Evolutionary conservation across 345 rosid genomes (phyloP), one percentile per base, ranked within the genome.

Genomic region (Bruguiera sexangula): DNA sequence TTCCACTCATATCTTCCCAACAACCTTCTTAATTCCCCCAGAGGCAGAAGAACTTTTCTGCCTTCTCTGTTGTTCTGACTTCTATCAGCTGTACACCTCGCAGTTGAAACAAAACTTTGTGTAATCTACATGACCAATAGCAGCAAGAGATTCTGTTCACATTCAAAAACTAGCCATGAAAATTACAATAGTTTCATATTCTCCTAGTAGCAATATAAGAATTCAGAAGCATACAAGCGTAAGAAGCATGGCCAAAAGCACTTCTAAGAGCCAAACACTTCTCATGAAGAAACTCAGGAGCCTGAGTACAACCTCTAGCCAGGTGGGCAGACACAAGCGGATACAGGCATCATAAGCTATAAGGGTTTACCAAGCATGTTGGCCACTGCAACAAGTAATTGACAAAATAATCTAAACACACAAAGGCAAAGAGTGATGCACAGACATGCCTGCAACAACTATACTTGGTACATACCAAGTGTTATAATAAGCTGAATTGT

Each of bases 281-380:
- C 66, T 94, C 90, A 34, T 82, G 81, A 67, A 94, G 84, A 86
- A 94, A 94, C 79, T 87, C 93, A 68, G 97, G 95, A 78, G 98
- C 98, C 81, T 91, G 93, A 16, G 89, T 76, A 76, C 93, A 89
- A 52, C 89, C 96, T 75, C 78, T 86, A 63, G 95, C 93, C 97
- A 94, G 34, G 88, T 85, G 73, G 78, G 77, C 56, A 91, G 82
- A 75, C 96, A 91, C 50, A 88, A 76, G 32, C 97, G 90, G 67
- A 91, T 85, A 67, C 96, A 94, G 72, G 98, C 98, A 82, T 94
- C 98, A 80, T 91, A 88, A 52, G 97, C 86, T 70, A 94, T 73
- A 59, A 94, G 82, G 74, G 90, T 87, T 84, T 94, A 95, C 98
- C 97, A 91, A 26, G 96, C 96, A 80, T 81, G 76, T 74, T 89